Conservation (phyloP, 2,329 filamentous ascomycete species). For the Parastagonospora avenae region DNA sequence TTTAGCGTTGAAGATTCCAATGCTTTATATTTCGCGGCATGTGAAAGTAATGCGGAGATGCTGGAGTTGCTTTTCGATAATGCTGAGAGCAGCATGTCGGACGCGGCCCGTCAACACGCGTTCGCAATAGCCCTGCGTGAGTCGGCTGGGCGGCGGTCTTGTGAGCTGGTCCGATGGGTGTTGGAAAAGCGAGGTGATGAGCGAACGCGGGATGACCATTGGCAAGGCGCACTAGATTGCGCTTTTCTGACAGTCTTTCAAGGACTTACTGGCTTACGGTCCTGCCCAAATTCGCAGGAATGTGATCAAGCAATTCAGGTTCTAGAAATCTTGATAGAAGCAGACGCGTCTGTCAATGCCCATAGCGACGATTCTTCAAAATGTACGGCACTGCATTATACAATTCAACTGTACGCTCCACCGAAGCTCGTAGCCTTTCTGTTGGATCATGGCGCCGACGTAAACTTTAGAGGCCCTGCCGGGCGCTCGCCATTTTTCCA, state of each 20-base stretch:
- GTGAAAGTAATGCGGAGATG: slow-evolving; percentile 3
- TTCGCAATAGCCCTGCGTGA: slow-evolving; percentile 1
- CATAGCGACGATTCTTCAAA: background rate
- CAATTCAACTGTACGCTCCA: background rate
- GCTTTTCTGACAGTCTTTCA: slow-evolving; percentile 4
- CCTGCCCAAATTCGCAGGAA: background rate
- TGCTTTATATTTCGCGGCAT: slow-evolving; percentile 4
- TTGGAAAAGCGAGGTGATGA: slow-evolving; percentile 2
- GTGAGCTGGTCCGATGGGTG: slow-evolving; percentile 2
- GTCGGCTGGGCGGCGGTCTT: slow-evolving; percentile 1
- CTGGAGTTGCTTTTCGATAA: slow-evolving; percentile 4
- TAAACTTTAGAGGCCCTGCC: background rate
- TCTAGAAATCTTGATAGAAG: slow-evolving; percentile 4
- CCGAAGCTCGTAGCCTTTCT: slow-evolving; percentile 1
- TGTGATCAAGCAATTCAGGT: slow-evolving; percentile 4
- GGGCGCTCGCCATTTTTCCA: slow-evolving; percentile 4
- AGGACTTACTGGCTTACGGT: background rate
- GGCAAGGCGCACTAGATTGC: slow-evolving; percentile 1
- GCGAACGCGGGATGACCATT: slow-evolving; percentile 1
- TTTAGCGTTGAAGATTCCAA: slow-evolving; percentile 2
- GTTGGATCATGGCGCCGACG: slow-evolving; percentile 3
- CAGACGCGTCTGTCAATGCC: slow-evolving; percentile 5
- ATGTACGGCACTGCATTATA: slow-evolving; percentile 1
- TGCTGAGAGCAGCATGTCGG: slow-evolving; percentile 1
- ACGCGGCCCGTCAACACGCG: background rate